phyloP scores from a whole-genome alignment of 2,329 filamentous ascomycete genomes.

The Hypoxylon sp. region DNA sequence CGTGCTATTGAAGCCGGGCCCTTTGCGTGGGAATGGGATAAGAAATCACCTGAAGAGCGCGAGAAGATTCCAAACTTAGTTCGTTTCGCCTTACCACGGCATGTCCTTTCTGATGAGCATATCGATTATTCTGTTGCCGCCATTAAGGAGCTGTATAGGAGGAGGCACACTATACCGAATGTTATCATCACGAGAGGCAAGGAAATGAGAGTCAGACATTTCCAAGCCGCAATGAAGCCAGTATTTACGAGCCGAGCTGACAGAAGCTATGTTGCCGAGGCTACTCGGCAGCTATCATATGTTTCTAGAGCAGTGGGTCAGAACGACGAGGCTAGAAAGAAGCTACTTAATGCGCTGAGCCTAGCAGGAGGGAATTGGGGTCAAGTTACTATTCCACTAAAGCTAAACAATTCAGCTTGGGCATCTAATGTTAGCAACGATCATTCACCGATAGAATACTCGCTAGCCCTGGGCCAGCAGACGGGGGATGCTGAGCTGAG shows the following conservation, averaged over 20 bases:
- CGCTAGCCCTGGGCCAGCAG: too few relatives aligned
- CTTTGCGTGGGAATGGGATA: constrained; percentile 42
- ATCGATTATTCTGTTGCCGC: constrained; percentile 44
- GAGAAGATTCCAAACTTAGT: constrained; percentile 10
- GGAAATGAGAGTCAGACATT: constrained; percentile 43
- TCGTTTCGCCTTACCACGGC: constrained; percentile 44
- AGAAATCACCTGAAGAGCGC: constrained; percentile 32
- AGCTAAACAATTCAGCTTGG: neutral
- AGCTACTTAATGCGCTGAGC: neutral
- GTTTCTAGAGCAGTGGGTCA: neutral
- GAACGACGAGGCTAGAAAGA: neutral
- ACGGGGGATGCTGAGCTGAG: too few relatives aligned
- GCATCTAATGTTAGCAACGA: too few relatives aligned
- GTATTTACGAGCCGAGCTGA: constrained; percentile 10
- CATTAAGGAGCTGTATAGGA: constrained; percentile 37
- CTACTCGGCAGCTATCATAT: neutral
- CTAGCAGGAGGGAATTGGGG: neutral
- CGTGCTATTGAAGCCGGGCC: neutral
- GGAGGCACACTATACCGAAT: constrained; percentile 42
- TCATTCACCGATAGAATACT: neutral
- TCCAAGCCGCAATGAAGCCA: constrained; percentile 39
- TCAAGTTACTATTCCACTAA: neutral
- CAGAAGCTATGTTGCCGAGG: neutral
- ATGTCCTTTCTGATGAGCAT: constrained; percentile 44
- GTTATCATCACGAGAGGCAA: constrained; percentile 42